Conservation (phyloP, 2,329 filamentous ascomycete genomes). For the Xylariomycetidae sp. region DNA sequence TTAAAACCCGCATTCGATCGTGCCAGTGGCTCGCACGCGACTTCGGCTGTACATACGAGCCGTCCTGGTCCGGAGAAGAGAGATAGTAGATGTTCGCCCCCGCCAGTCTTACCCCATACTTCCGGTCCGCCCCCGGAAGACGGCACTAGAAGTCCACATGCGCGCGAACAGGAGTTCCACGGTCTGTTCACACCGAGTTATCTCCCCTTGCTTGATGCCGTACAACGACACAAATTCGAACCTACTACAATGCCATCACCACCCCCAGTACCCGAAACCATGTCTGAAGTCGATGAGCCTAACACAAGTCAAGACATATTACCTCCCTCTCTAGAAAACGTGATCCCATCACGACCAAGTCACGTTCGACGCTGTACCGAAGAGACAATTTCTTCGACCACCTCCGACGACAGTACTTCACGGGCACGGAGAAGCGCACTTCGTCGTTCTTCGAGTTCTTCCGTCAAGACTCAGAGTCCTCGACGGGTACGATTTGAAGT, state of each 20-base stretch:
- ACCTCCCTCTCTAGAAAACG: slow-evolving; percentile 11
- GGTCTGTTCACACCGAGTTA: slow-evolving; percentile 61
- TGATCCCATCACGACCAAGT: slow-evolving; percentile 24
- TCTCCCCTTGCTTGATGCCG: slow-evolving; percentile 55
- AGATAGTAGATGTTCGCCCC: slow-evolving; percentile 29
- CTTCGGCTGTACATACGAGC: too few relatives aligned
- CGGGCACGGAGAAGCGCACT: slow-evolving; percentile 51
- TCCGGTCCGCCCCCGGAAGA: slow-evolving; percentile 31
- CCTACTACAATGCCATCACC: slow-evolving; percentile 8
- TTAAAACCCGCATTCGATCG: slow-evolving; percentile 34
- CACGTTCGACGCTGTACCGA: slow-evolving; percentile 39
- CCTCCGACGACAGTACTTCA: slow-evolving; percentile 49
- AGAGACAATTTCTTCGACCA: slow-evolving; percentile 44
- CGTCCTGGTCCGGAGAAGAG: slow-evolving; percentile 19
- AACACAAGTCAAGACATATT: slow-evolving; percentile 16
- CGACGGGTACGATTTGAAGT: slow-evolving; percentile 60
- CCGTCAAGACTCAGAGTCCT: slow-evolving; percentile 48
- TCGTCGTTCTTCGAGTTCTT: slow-evolving; percentile 50
- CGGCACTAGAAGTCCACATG: slow-evolving; percentile 41
- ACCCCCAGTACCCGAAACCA: slow-evolving; percentile 9
- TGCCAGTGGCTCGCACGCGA: slow-evolving; percentile 6
- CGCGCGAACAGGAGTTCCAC: slow-evolving; percentile 55
- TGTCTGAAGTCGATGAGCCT: slow-evolving; percentile 23
- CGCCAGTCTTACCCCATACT: slow-evolving; percentile 35
- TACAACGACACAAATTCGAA: slow-evolving; percentile 22